Evolutionary conservation across 2,329 filamentous ascomycete genomes (phyloP).

Genomic region (Neonectria magnoliae): DNA sequence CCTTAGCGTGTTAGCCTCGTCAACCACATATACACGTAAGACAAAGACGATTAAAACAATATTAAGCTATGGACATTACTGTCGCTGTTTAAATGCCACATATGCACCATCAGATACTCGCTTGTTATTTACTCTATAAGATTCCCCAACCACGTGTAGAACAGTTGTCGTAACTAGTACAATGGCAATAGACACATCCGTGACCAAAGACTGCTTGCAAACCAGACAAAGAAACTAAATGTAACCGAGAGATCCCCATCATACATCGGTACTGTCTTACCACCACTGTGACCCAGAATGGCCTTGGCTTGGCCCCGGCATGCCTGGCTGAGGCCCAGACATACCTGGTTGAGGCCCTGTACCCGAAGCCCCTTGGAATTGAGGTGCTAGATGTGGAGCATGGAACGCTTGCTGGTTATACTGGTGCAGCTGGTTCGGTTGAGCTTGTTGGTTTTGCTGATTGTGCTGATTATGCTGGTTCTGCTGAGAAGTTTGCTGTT

Average conservation of each 20-base stretch:
- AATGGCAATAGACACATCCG: neutral
- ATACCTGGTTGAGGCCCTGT: slow-evolving; percentile 15
- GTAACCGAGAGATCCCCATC: too few species aligned
- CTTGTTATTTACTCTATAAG: neutral
- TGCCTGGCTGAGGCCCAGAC: slow-evolving; percentile 10
- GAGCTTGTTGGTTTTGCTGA: neutral
- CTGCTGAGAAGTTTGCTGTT: slow-evolving; percentile 23
- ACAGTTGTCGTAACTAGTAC: neutral
- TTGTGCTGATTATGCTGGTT: slow-evolving; percentile 17
- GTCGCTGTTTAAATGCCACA: neutral
- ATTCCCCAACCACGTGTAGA: neutral
- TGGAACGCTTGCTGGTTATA: slow-evolving; percentile 25
- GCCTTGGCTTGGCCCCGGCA: slow-evolving; percentile 20
- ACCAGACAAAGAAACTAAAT: neutral
- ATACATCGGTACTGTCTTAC: neutral
- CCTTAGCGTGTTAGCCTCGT: neutral
- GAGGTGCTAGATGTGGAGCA: slow-evolving; percentile 35
- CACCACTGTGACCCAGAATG: slow-evolving; percentile 5
- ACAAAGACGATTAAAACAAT: neutral
- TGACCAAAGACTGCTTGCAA: neutral
- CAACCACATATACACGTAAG: neutral
- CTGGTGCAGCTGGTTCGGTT: slow-evolving; percentile 17
- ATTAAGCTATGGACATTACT: neutral
- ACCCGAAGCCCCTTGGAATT: slow-evolving; percentile 32
- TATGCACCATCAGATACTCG: neutral